Base-by-base conservation (phyloP, 2,329 filamentous ascomycete genomes). In the Fusarium sp. region DNA sequence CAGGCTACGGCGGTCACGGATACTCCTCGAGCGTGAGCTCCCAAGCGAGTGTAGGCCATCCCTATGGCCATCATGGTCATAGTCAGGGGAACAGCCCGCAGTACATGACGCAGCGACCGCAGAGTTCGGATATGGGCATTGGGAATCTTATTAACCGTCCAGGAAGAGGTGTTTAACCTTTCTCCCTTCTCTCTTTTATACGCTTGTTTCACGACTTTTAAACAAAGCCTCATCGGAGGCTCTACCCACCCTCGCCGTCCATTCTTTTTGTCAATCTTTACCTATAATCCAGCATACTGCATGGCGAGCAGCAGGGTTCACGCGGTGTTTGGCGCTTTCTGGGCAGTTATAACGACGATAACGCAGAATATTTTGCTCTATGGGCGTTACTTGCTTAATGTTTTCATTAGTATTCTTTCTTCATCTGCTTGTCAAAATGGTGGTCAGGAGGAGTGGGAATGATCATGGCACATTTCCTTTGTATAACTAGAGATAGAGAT, bases 101-200 rank as follows among this genome's bases (percentile, higher is more conserved):
- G 6, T 88, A 88, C 65, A 78, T 88, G 81, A 81, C 75, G 13
- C 84, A 85, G 72, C 81, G 88, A 46, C 82, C 89, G 61, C 83
- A 88, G 10, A 88, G 87, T 71, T 86, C 87, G 54, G 89, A 90
- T 74, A 90, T 91, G 88, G 88, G 87, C 30, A 90, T 91, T 74
- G 86, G 87, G 58, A 83, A 87, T 57, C 86, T 91, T 66, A 88
- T 91, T 74, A 89, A 90, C 79, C 84, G 87, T 30, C 83, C 86
- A 19, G 78, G 80, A 13, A 78, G 80, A 40, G 76, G 78, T 37
- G 35, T 77, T 42, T 78, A 44, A 37, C 37, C 30, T 38, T 28
- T 9, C n/a, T 5, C 13, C 23, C 7, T 33, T 19, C n/a, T 56
- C 18, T 53, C 21, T 54, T 23, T 19, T 33, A n/a, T 44, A 57